A percentile compares a stretch with the other conserved stretches of the same genome.
Evolutionary conservation across 805 yeast genomes (phyloP).

Genomic region (Candida sakaeoensis): DNA sequence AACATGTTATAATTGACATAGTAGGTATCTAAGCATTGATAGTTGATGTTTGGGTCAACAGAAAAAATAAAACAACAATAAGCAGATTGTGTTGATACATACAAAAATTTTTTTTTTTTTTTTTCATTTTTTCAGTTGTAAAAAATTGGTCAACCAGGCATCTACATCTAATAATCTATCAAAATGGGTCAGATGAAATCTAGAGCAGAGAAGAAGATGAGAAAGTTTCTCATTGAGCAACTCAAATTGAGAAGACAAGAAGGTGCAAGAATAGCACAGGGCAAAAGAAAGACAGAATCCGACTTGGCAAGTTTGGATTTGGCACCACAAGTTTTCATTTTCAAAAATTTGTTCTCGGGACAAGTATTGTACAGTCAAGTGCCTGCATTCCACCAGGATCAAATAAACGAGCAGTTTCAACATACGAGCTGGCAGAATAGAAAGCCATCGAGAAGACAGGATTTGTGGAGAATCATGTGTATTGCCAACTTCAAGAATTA

Average conservation of each 20-base stretch:
- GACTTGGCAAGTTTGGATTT: conserved; percentile 46
- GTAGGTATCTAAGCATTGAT: not conserved
- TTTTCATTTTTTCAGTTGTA: too few relatives aligned
- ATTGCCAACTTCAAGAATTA: conserved; percentile 65
- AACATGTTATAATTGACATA: conserved; percentile 7
- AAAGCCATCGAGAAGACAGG: conserved; percentile 74
- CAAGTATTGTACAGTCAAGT: conserved; percentile 88
- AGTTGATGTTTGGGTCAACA: conserved; percentile 4
- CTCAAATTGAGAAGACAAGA: conserved; percentile 38
- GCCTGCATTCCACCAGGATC: conserved; percentile 57
- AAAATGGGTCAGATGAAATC: conserved; percentile 16
- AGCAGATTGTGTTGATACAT: conserved; percentile 5
- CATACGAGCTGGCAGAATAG: conserved; percentile 90
- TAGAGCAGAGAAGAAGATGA: conserved; percentile 45
- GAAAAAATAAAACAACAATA: conserved; percentile 1
- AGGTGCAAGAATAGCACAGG: conserved; percentile 42
- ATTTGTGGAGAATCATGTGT: conserved; percentile 88
- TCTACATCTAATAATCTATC: too few relatives aligned
- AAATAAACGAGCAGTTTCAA: conserved; percentile 67
- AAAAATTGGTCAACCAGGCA: not conserved
- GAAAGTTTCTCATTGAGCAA: conserved; percentile 44
- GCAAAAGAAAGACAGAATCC: conserved; percentile 25
- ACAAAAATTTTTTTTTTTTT: conserved; percentile 7
- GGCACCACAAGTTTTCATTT: conserved; percentile 81
- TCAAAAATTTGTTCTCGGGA: conserved; percentile 82